Base-by-base conservation (phyloP, 2,329 filamentous ascomycete genomes). In the Neonectria hederae region DNA sequence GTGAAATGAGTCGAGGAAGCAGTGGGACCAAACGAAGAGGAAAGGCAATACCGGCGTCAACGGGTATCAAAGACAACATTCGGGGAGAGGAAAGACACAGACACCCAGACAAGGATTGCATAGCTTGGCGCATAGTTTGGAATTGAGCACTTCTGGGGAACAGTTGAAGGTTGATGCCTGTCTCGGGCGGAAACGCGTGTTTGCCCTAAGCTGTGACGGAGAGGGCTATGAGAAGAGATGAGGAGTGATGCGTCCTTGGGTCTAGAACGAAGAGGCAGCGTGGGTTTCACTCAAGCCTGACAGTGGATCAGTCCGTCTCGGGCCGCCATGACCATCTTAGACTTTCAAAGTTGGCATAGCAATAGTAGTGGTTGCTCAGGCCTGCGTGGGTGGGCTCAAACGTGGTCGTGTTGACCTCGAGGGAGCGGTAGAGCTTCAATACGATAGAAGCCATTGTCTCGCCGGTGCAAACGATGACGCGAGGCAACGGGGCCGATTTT, bases 321-420 rank as follows among this genome's bases (percentile, higher is more conserved):
- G 59, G 59, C 59, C 65, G 59, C 78, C 79, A 86, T 46, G 75
- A 78, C 84, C 86, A 87, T 5, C 76, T 77, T 7, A 79, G 79
- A 71, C 89, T 87, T 76, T 92, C 89, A 74, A 92, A 94, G 74
- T 92, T 94, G 24, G 92, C 87, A 74, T 93, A 95, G 77, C 90
- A 94, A 74, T 87, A 86, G 75, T 94, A 96, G 77, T 93, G 91
- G 74, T 96, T 96, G 77, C 90, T 92, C 64, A 96, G 79, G 0
- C 90, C 90, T n/a, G 86, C 84, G 73, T 95, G 92, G 67, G 84
- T 81, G 4, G 90, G 89, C 72, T 90, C 86, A 74, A 89, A 94
- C 1, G 85, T 87, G 0, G 92, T 94, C 5, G 89, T 89, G 58
- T 77, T 80, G 28, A 91, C 78, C 2, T 89, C 89, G 35, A 88